Evolutionary conservation across 2,329 filamentous ascomycete genomes (phyloP).

Genomic region (Apiospora phragmitis): DNA sequence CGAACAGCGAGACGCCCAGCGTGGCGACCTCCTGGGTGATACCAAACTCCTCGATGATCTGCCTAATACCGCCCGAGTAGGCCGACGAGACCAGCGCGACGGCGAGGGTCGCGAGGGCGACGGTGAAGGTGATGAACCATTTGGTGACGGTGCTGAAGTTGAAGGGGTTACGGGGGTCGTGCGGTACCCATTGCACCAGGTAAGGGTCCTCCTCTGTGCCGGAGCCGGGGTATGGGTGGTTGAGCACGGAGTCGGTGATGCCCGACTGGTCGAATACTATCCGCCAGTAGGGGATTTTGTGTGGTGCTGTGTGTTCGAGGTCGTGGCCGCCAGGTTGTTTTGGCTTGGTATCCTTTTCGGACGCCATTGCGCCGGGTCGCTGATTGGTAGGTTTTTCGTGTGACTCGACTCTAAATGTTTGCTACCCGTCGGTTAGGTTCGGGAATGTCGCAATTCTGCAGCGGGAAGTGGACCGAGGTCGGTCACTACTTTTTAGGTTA

Average conservation of each 20-base stretch:
- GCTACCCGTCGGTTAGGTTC: conserved; percentile 1
- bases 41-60: conserved; percentile 55
- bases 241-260: conserved; percentile 54
- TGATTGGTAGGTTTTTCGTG: not conserved
- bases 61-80: conserved; percentile 55
- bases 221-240: conserved; percentile 54
- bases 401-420: not conserved
- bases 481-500: not conserved
- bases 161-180: conserved; percentile 67
- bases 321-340: not conserved
- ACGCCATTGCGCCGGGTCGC: not conserved
- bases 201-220: conserved; percentile 69
- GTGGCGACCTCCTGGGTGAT: conserved; percentile 46
- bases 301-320: not conserved
- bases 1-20: conserved; percentile 53
- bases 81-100: conserved; percentile 68
- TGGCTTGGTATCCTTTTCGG: not conserved
- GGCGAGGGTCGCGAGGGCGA: conserved; percentile 64
- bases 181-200: conserved; percentile 64
- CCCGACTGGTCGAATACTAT: conserved; percentile 53
- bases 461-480: not conserved
- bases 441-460: not conserved
- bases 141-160: conserved; percentile 56
- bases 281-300: conserved; percentile 16
- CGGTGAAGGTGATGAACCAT: conserved; percentile 62